These are phyloP conservation scores for Suhomyces bokatorum DNA, from an alignment of 1,139 yeast species.

Conservation along the genomic window DNA sequence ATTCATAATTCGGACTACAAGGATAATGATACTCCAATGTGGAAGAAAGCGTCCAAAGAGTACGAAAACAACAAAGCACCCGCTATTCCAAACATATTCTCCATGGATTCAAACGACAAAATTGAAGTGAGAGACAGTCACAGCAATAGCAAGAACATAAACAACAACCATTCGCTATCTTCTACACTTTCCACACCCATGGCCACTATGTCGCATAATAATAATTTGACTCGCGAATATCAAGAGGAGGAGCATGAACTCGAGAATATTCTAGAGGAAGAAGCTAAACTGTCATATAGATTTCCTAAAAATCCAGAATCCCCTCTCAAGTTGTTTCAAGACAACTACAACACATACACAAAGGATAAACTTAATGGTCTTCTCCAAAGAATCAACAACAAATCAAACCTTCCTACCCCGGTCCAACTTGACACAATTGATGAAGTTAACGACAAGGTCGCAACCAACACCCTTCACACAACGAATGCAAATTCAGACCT, in stretches of 20 bases:
- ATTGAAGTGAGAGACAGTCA: slow-evolving; percentile 10
- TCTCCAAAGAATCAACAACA: slow-evolving; percentile 29
- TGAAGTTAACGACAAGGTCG: slow-evolving; percentile 5
- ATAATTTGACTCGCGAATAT: slow-evolving; percentile 12
- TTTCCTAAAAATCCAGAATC: slow-evolving; percentile 29
- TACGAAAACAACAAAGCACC: slow-evolving; percentile 31
- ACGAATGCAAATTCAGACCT: neutral
- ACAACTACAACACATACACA: slow-evolving; percentile 45
- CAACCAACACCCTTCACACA: slow-evolving; percentile 2
- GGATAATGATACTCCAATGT: slow-evolving; percentile 34
- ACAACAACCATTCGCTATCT: slow-evolving; percentile 28
- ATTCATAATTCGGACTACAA: slow-evolving; percentile 32
- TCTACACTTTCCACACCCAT: slow-evolving; percentile 42
- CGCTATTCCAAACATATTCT: slow-evolving; percentile 37
- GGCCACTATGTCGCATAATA: slow-evolving; percentile 21
- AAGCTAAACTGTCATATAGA: slow-evolving; percentile 17
- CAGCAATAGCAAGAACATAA: neutral
- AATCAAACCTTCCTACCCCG: slow-evolving; percentile 18
- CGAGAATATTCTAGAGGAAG: slow-evolving; percentile 25
- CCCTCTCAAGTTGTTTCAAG: slow-evolving; percentile 43
- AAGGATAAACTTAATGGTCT: slow-evolving; percentile 38
- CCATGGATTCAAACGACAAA: slow-evolving; percentile 17
- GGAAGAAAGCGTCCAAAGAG: slow-evolving; percentile 37
- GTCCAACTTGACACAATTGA: slow-evolving; percentile 8
- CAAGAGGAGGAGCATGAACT: slow-evolving; percentile 25